Evolutionary conservation across 2,329 filamentous ascomycete species (phyloP), one percentile per base, ranked within the genome.

Genomic region (Pseudocercospora cruenta): DNA sequence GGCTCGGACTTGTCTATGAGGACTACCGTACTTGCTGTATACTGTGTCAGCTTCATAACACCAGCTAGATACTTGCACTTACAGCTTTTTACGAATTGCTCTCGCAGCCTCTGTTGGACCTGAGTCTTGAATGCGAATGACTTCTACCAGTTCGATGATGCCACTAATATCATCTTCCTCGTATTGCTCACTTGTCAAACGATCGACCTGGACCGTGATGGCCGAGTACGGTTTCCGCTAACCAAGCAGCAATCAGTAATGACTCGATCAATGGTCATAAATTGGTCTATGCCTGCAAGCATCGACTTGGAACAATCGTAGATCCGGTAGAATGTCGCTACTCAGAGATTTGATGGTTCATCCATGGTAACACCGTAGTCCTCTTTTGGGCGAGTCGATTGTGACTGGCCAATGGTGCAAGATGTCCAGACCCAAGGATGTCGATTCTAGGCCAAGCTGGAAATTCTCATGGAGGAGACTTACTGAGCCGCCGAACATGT

Each of bases 81-180:
- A 90, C 85, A 99, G 87, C 83, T 98, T 98, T 87, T 99, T 99
- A 67, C 95, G 89, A 73, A 99, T 87, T 57, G 95, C 94, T 76
- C 95, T 88, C 62, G 94, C 93, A 66, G 94, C 94, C 82, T 99
- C 95, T 12, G 88, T 87, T 1, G 95, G 93, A 0, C 95, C 95
- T 6, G 91, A 91, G 26, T 87, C 85, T 80, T 99, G 95, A 66
- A 99, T 88, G 71, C 91, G 91, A 77, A 99, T 92, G 64, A 95
- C 93, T 79, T 99, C 95, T 69, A 98, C 92, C 24, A 99, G 88
- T 74, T 98, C 94, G 47, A 94, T 92, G 70, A 99, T 93, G 24
- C 94, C 95, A 73, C 92, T 91, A 43, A 96, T 84, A 78, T 98
- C 94, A 77, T 98, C 93, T 76, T 96, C 92, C 67, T 96, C 91